Base-by-base conservation (phyloP, 75 land plant genomes). In the Pseudotsuga menziesii region DNA sequence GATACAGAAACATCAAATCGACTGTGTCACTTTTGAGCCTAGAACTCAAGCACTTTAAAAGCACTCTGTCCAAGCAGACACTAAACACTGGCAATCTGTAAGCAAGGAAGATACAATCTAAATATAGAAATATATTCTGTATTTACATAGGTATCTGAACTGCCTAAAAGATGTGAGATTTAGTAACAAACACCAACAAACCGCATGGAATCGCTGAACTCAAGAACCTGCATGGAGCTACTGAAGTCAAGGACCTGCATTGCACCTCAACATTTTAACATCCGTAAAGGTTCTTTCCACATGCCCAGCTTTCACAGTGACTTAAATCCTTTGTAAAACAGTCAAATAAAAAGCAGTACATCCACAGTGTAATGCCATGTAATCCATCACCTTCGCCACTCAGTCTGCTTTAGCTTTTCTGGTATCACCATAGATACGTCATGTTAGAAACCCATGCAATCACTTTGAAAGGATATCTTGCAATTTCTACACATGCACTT, bases 351-450 rank as follows among this genome's bases (percentile, higher is more conserved):
- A 36, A 35, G 23, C n/a, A 20, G 41, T 36, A 5, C 48, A 41
- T 41, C 23, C 54, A 48, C 54, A 48, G 54, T 9, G 54, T 48
- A 11, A 48, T 48, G 54, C 9, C 54, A 48, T 48, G 54, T 48
- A 48, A 48, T 48, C 54, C 54, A 48, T 48, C 54, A 58, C 60
- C n/a, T 20, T n/a, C 48, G 72, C 72, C 72, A 69, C 72, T 69
- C 72, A 5, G 5, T 44, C 23, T 69, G 72, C 72, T 69, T 69
- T 20, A 36, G 72, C 41, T 39, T 69, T 69, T 39, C 72, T 69
- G 72, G 41, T 41, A 69, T 36, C 8, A 22, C 8, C 13, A 69
- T 9, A 48, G 3, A 20, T 39, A 69, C 20, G n/a, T 39, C 41
- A 39, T n/a, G 22, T 69, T 69, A 69, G 48, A 69, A 69, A 36